Conservation (phyloP, 345 rosid genomes). For the Salix viminalis region DNA sequence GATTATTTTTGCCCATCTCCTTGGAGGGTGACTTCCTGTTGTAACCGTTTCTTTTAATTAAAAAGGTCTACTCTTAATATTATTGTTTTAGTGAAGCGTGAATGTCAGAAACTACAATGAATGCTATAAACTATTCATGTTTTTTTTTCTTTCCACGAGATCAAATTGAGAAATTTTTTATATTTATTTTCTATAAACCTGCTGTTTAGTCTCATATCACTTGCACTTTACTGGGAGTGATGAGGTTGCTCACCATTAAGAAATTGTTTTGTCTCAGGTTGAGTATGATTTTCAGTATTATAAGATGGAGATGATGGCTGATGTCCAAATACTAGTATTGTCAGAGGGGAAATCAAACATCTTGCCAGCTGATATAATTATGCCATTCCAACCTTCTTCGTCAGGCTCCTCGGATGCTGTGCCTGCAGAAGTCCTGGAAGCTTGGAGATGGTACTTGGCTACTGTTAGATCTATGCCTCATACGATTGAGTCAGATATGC, state of each 20-base stretch:
- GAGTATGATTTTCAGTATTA: slow-evolving; percentile 84
- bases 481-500: slow-evolving; percentile 63
- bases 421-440: slow-evolving; percentile 41
- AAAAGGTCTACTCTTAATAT: background rate
- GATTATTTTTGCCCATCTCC: no score
- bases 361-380: slow-evolving; percentile 70
- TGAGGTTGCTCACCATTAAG: background rate
- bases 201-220: background rate
- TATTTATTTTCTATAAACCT: background rate
- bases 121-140: background rate
- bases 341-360: slow-evolving; percentile 89
- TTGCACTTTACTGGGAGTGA: background rate
- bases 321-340: slow-evolving; percentile 66
- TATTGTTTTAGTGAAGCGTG: background rate
- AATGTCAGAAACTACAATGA: background rate
- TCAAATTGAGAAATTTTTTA: no score
- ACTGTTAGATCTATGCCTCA: slow-evolving; percentile 65
- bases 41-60: no score
- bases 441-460: slow-evolving; percentile 93
- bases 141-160: background rate
- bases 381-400: slow-evolving; percentile 71
- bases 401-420: slow-evolving; percentile 33
- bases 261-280: slow-evolving; percentile 45
- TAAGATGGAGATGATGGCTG: slow-evolving; percentile 82
- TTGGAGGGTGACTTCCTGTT: no score